Evolutionary conservation across 2,329 filamentous ascomycete species (phyloP), one percentile per base, ranked within the genome.

Genomic region (Pleoardoris graminearum): DNA sequence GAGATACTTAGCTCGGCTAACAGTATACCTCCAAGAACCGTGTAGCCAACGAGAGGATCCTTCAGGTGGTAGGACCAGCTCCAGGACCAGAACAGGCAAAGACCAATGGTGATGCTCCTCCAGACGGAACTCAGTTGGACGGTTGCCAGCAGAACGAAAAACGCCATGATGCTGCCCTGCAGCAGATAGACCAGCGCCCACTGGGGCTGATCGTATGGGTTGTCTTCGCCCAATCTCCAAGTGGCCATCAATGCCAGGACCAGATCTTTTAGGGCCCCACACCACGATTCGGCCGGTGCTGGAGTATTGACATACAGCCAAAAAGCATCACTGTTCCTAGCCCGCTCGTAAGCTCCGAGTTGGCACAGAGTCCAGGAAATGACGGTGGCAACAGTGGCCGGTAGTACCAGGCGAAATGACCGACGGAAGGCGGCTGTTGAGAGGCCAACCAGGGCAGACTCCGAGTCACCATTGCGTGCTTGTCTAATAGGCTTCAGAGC

Each of bases 241-340:
- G 43, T 46, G 3, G 43, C 19, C 43, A 46, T 36, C 14, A 46
- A 21, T 12, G 43, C 30, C 19, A 3, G 19, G 14, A 35, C 29
- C 29, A 46, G 30, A 25, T 23, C 30, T 17, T 11, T 2, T 7
- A 46, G 1, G 12, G 43, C 43, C 2, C 12, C n/a, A 19, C 19
- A 35, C 29, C 19, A 25, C 30, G 30, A 36, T 12, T 25, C 43
- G 30, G 12, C 17, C 21, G 5, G 29, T 23, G 21, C 17, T 16
- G 43, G 43, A 11, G 43, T 46, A 21, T 46, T 46, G 30, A n/a
- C 11, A 35, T 46, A 46, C 30, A 46, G 21, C 43, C 43, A 46
- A 10, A 25, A 46, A 3, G 43, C 43, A 16, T 35, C 43, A 16
- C 43, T 46, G 21, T 46, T 46, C 43, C 43, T 23, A 12, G 43